Evolutionary conservation across 1,284 basidiomycete genomes (phyloP), one percentile per base, ranked within the genome.

Genomic region (Leccinum laetum): DNA sequence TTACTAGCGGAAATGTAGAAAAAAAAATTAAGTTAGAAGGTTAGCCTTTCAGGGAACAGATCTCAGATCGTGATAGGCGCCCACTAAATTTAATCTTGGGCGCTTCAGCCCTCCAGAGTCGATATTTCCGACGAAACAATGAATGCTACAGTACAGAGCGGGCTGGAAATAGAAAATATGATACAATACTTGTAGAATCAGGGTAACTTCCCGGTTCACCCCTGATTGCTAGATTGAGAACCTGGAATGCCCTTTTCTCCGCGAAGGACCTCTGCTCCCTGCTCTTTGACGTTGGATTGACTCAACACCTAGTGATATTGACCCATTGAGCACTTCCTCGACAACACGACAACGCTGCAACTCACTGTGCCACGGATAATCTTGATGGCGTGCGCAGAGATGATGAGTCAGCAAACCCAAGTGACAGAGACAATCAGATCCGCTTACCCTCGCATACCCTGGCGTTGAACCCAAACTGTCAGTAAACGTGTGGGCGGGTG

Each of bases 321-420:
- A 24, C 29, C 57, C n/a, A 52, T 65, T 55, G 57, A 37, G 21
- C 3, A 44, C 32, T 9, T 58, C 26, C 63, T 61, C 63, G 32
- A 61, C 61, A 68, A 61, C 4, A 18, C 29, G 29, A 7, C 63
- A 60, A 61, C 39, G n/a, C 29, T 7, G 21, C 44, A 56, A 69
- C 81, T 68, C 64, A 81, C 83, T 11, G 79, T 83, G 68, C 83
- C 83, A 53, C 80, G 77, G 29, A 82, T 78, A 75, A 81, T 76
- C 83, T 84, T 61, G 3, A 60, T 3, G 2, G 11, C 46, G 29
- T 9, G 18, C 18, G 5, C 64, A 57, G 26, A 29, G 21, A 39
- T 26, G 14, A 35, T 16, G 8, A 13, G 16, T 69, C 60, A 73
- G 64, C 62, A 64, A 58, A 58, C 14, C 21, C 21, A 46, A 8